Base-by-base conservation (phyloP, 2,329 filamentous ascomycete species). In the Claviceps pusilla region DNA sequence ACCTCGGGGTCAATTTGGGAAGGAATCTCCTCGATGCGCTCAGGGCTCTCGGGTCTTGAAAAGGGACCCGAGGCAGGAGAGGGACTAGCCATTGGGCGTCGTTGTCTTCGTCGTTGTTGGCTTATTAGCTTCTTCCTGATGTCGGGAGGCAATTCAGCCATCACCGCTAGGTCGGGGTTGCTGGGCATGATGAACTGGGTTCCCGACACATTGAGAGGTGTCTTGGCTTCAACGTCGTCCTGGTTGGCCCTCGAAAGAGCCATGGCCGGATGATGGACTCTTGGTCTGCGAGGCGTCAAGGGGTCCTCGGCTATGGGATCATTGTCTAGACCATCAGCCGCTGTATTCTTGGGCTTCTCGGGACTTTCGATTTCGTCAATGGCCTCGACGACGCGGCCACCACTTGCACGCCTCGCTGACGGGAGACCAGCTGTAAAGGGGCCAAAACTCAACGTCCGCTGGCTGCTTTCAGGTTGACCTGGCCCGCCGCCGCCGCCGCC, bases 151-250 rank as follows among this genome's bases (percentile, higher is more conserved):
- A 98, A 75, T 62, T 94, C 89, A 1, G 86, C 86, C 3, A 97
- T 69, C 0, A 95, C 84, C n/a, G 77, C 74, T 0, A 85, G 83
- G 64, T 98, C 93, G 2, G 87, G 78, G 60, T 95, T 87, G 1
- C 79, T 79, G 0, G 93, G 93, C 60, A 98, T 75, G 49, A 97
- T 80, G 63, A 98, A 98, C 63, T 98, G 93, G 0, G 91, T 95
- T 2, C 91, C 89, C 3, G 82, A 75, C 3, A 88, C 78, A 62
- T 96, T 95, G 28, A 95, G 71, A 1, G 83, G 83, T 7, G 78
- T 80, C 57, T 77, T 84, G 28, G 85, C 72, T 68, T 80, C 72
- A 59, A 71, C 56, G 65, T 86, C 69, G 54, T 64, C 61, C 43
- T 75, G 70, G 55, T 71, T 74, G 2, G 76, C 73, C 59, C 69